Evolutionary conservation across 140 eudicot genomes (phyloP).

Genomic region (Ambrosia hybrid): DNA sequence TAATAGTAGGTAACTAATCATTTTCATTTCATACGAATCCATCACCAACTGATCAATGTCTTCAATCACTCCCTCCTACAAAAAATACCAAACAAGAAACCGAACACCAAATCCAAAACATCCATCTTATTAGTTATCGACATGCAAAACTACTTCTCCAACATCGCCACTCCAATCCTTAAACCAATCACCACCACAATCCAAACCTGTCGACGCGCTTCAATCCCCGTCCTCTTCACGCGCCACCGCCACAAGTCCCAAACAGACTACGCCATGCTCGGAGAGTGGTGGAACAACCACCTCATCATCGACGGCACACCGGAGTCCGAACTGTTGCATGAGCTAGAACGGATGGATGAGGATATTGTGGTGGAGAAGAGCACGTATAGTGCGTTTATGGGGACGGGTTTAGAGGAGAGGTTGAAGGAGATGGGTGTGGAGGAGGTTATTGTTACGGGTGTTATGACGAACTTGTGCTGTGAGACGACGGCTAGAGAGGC

Average conservation of each 20-base stretch:
- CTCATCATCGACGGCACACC: constrained; percentile 71
- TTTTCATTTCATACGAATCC: background rate
- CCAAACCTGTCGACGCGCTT: constrained; percentile 60
- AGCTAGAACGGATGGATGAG: constrained; percentile 36
- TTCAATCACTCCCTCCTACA: constrained; percentile 49
- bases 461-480: constrained; percentile 89
- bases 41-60: constrained; percentile 28
- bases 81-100: constrained; percentile 53
- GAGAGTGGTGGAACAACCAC: constrained; percentile 83
- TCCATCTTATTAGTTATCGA: constrained; percentile 72
- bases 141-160: constrained; percentile 71
- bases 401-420: constrained; percentile 60
- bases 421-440: constrained; percentile 69
- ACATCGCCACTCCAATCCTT: constrained; percentile 60
- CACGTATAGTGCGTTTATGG: constrained; percentile 78
- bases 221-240: constrained; percentile 77
- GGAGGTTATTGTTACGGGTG: constrained; percentile 83
- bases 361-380: constrained; percentile 63
- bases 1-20: too few species aligned
- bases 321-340: constrained; percentile 58
- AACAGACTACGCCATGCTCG: constrained; percentile 53
- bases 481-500: constrained; percentile 98
- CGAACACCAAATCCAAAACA: constrained; percentile 64
- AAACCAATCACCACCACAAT: constrained; percentile 60
- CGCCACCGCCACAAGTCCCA: constrained; percentile 91